phyloP scores from a whole-genome alignment of 139 green algal genomes.

The Microglena sp. region DNA sequence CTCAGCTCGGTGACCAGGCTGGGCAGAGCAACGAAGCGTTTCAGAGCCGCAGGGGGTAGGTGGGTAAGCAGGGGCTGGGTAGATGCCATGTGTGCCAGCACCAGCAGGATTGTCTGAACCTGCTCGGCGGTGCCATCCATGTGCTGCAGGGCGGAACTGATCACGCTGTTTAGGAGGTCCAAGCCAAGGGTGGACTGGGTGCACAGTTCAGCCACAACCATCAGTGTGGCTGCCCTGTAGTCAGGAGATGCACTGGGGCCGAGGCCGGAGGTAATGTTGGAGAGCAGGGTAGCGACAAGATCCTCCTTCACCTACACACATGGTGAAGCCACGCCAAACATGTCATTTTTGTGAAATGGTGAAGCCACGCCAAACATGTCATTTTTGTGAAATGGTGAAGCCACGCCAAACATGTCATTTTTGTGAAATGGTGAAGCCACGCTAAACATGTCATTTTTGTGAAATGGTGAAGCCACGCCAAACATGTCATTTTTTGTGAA shows the following conservation, averaged over 20 bases:
- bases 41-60: conserved; percentile 39
- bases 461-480: no score
- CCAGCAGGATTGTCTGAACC: conserved; percentile 29
- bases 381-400: no score
- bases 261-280: conserved; percentile 57
- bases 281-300: conserved; percentile 44
- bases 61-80: conserved; percentile 41
- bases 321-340: no score
- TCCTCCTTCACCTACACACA: conserved; percentile 17
- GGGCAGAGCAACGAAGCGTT: no score
- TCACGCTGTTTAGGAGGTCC: conserved; percentile 46
- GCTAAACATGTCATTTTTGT: no score
- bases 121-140: conserved; percentile 17
- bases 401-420: no score
- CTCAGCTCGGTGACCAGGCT: conserved; percentile 28
- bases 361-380: no score
- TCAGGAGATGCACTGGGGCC: conserved; percentile 26
- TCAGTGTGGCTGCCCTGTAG: conserved; percentile 57
- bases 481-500: no score
- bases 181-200: conserved; percentile 32
- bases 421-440: no score
- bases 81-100: conserved; percentile 48
- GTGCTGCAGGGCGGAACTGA: conserved; percentile 26
- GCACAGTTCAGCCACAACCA: conserved; percentile 63
- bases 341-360: no score